Evolutionary conservation across 345 rosid species (phyloP).

Genomic region (Moricandia moricandioides): DNA sequence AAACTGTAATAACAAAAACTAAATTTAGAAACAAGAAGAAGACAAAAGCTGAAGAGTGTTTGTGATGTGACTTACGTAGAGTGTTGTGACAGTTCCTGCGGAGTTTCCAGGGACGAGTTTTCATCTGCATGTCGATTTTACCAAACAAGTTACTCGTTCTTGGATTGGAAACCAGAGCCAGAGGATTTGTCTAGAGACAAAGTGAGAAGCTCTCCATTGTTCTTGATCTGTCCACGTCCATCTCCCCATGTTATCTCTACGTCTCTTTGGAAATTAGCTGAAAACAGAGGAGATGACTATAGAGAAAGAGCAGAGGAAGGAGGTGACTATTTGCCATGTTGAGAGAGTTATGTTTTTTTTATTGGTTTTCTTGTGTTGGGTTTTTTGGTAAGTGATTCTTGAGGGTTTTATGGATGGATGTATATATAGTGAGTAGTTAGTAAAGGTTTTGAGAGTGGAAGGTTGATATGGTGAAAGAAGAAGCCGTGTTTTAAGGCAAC

Average conservation of each 20-base stretch:
- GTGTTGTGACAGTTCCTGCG: conserved; percentile 59
- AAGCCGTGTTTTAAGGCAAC: conserved; percentile 29
- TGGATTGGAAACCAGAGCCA: conserved; percentile 41
- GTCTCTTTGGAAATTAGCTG: conserved; percentile 35
- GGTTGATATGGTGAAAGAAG: conserved; percentile 18
- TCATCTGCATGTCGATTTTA: conserved; percentile 53
- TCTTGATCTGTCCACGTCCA: conserved; percentile 32
- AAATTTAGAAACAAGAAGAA: neutral
- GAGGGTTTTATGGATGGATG: conserved; percentile 19
- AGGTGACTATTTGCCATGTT: conserved; percentile 14
- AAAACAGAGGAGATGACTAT: conserved; percentile 24
- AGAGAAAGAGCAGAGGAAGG: conserved; percentile 22
- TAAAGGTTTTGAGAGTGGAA: conserved; percentile 5
- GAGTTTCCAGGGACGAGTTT: conserved; percentile 62
- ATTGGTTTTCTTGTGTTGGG: neutral
- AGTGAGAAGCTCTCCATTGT: conserved; percentile 40
- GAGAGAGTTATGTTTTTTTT: neutral
- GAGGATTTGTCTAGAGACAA: conserved; percentile 32
- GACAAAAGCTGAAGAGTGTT: too few species aligned
- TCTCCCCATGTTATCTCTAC: conserved; percentile 39
- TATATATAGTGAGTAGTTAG: conserved; percentile 9
- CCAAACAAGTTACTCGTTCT: conserved; percentile 41
- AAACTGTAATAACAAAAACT: conserved; percentile 36
- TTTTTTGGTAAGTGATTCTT: neutral
- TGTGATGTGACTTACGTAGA: conserved; percentile 39